Conservation (phyloP, 352 stramenopile species). For the Phytopythium aichiense region DNA sequence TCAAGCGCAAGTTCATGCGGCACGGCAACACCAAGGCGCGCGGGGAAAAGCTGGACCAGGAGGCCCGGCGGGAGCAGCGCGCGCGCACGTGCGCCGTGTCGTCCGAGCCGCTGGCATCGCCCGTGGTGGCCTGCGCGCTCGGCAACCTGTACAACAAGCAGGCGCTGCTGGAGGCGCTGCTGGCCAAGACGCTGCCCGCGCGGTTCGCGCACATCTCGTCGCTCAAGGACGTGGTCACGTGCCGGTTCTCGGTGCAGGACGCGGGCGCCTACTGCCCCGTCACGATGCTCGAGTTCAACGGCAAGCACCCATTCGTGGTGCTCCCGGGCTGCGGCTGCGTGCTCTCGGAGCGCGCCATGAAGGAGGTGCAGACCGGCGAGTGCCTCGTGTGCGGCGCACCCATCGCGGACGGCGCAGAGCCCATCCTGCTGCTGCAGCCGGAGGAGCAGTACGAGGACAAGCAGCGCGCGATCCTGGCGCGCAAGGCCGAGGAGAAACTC, state of each 20-base stretch:
- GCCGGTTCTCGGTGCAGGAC: conserved; percentile 31
- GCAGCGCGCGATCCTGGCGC: conserved; percentile 38
- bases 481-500: conserved; percentile 45
- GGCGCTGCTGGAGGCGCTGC: conserved; percentile 71
- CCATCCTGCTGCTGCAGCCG: conserved; percentile 54
- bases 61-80: conserved; percentile 51
- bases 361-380: conserved; percentile 72
- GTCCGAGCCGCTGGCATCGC: conserved; percentile 70
- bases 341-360: conserved; percentile 82
- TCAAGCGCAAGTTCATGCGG: conserved; percentile 93
- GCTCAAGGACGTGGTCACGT: conserved; percentile 87
- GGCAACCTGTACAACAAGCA: conserved; percentile 94
- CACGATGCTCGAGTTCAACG: conserved; percentile 86
- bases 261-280: conserved; percentile 58
- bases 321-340: conserved; percentile 83
- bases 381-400: conserved; percentile 64
- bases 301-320: conserved; percentile 83
- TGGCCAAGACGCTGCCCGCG: conserved; percentile 74
- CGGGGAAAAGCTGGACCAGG: conserved; percentile 60
- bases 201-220: conserved; percentile 78
- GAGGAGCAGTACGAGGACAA: conserved; percentile 55
- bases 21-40: conserved; percentile 75
- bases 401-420: conserved; percentile 37
- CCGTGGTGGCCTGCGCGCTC: conserved; percentile 85
- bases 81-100: conserved; percentile 79